Evolutionary conservation across 1,139 yeast genomes (phyloP), one percentile per base, ranked within the genome.

Genomic region (Protomyces gravidus): DNA sequence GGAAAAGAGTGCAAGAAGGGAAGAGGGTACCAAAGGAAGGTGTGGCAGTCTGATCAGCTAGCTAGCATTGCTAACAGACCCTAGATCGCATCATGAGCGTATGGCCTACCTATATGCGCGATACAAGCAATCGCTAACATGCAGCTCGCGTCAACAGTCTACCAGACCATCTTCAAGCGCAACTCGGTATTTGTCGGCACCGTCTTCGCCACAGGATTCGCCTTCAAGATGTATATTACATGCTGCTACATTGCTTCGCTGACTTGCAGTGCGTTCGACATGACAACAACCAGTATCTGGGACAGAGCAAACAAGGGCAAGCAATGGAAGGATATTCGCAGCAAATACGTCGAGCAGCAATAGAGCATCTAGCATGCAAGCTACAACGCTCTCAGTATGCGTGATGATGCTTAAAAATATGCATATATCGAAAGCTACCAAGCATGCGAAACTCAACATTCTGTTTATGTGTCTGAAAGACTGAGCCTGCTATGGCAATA

Each of bases 311-410:
- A 92, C 84, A 80, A 80, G 73, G 98, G 97, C 70, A 92, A 92
- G 79, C 89, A 89, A 78, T 92, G 98, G 98, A 84, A 86, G 73
- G 97, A 92, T 71, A 87, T 92, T 73, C 88, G 86, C 78, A 78
- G 77, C 67, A 80, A 79, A 68, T 80, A 76, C 68, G 65, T 75
- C 68, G 57, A 55, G 42, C 42, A 36, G 21, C 19, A 15, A 36
- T 36, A 36, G 42, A 36, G 17, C 5, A 30, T n/a, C 36, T 30
- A 5, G 11, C 36, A 7, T 4, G 4, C 36, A 30, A 30, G 36
- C 36, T 4, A 30, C 36, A 7, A 30, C n/a, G n/a, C n/a, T n/a
- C n/a, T n/a, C n/a, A n/a, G n/a, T n/a, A n/a, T n/a, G n/a, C n/a
- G n/a, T n/a, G n/a, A n/a, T n/a, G n/a, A n/a, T n/a, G n/a, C n/a